Percentiles rank a stretch among this genome's conserved stretches.
phyloP scores from a whole-genome alignment of 2,329 filamentous ascomycete species.

The Phaeosphaeria sp. region DNA sequence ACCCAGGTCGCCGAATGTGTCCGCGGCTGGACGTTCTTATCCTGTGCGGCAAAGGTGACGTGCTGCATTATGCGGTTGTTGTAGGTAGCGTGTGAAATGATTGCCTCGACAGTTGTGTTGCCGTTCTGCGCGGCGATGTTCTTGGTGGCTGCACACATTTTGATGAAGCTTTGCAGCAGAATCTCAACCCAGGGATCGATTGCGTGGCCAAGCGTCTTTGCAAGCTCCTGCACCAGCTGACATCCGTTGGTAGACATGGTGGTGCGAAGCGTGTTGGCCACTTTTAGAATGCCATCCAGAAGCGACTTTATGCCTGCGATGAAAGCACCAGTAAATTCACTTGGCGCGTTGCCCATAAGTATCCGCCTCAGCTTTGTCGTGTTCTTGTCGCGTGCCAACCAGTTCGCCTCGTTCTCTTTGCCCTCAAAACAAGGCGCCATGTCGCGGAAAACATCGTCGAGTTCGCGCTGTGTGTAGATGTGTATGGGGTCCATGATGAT shows the following conservation, averaged over 20 bases:
- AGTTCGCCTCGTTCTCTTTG: conserved; percentile 88
- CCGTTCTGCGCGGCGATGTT: conserved; percentile 89
- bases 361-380: conserved; percentile 78
- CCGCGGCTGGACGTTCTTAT: conserved; percentile 92
- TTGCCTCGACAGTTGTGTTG: conserved; percentile 78
- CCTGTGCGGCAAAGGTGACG: conserved; percentile 79
- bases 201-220: conserved; percentile 74
- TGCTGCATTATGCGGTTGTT: conserved; percentile 84
- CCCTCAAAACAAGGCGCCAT: conserved; percentile 87
- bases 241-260: conserved; percentile 90
- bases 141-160: conserved; percentile 87
- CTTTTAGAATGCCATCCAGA: conserved; percentile 88
- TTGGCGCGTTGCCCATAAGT: conserved; percentile 81
- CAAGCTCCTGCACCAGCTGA: conserved; percentile 82
- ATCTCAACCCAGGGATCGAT: conserved; percentile 92
- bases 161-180: conserved; percentile 86
- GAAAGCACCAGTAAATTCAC: conserved; percentile 76
- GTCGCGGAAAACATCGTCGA: conserved; percentile 85
- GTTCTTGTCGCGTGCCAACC: conserved; percentile 84
- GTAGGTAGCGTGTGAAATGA: conserved; percentile 82
- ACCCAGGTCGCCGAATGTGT: conserved; percentile 83
- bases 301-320: conserved; percentile 73
- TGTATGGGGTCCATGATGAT: conserved; percentile 81
- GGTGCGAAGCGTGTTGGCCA: conserved; percentile 81
- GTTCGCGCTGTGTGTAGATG: conserved; percentile 81